Percentiles rank a stretch among this genome's conserved stretches.
These are phyloP conservation scores for Sarocladiaceae sp. DNA, from an alignment of 2,329 filamentous ascomycete species.

Conservation along the genomic window DNA sequence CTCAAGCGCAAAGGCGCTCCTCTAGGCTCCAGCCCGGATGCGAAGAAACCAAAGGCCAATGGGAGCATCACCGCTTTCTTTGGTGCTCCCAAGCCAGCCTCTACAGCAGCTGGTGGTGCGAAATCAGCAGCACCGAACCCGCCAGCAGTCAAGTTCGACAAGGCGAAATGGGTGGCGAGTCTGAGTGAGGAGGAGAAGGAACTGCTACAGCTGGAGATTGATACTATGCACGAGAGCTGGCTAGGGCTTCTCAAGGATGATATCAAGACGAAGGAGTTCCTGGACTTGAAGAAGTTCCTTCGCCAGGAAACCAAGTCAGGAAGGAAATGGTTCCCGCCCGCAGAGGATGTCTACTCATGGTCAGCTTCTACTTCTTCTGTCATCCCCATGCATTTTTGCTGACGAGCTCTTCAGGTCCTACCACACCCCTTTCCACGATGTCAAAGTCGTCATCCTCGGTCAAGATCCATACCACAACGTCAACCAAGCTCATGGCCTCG, in stretches of 20 bases:
- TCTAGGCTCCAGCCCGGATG: conserved; percentile 36
- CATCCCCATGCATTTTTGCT: conserved; percentile 11
- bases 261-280: conserved; percentile 68
- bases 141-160: conserved; percentile 63
- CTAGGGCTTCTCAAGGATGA: conserved; percentile 84
- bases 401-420: conserved; percentile 63
- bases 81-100: conserved; percentile 53
- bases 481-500: conserved; percentile 93
- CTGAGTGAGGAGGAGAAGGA: conserved; percentile 76
- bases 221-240: conserved; percentile 89
- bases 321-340: conserved; percentile 79
- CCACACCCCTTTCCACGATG: conserved; percentile 78
- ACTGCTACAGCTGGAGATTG: conserved; percentile 81
- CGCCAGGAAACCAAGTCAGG: conserved; percentile 67
- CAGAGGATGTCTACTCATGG: conserved; percentile 92
- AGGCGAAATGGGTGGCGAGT: conserved; percentile 78
- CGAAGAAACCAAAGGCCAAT: conserved; percentile 69
- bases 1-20: conserved; percentile 62
- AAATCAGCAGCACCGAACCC: conserved; percentile 16
- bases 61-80: conserved; percentile 89
- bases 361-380: conserved; percentile 37
- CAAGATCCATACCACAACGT: conserved; percentile 96
- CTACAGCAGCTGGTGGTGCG: conserved; percentile 20
- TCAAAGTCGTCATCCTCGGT: conserved; percentile 89
- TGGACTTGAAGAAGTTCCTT: conserved; percentile 83